These are phyloP conservation scores for Bipolaris gigantea DNA, from an alignment of 2,329 filamentous ascomycete genomes.

Conservation along the genomic window DNA sequence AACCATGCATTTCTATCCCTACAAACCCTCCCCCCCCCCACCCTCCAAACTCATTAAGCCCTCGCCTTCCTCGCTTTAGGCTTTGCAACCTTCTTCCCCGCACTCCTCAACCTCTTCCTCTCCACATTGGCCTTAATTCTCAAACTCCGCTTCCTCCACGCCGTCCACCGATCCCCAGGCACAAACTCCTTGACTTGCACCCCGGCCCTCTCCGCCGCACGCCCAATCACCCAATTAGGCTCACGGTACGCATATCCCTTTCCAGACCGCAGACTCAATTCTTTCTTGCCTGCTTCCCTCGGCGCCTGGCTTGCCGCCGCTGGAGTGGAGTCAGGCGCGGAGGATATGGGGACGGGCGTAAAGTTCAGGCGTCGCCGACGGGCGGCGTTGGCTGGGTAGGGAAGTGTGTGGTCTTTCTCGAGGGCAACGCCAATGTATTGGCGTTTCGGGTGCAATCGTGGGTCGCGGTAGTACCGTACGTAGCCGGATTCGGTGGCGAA, in stretches of 20 bases:
- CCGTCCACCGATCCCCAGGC: constrained; percentile 63
- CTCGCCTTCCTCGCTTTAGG: constrained; percentile 34
- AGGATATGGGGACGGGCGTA: constrained; percentile 52
- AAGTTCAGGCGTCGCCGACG: constrained; percentile 77
- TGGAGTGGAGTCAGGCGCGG: neutral
- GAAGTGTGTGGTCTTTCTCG: constrained; percentile 77
- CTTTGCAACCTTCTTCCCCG: constrained; percentile 41
- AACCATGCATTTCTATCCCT: constrained; percentile 1
- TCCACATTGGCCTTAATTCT: constrained; percentile 57
- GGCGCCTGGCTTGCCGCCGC: constrained; percentile 16
- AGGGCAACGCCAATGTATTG: constrained; percentile 96
- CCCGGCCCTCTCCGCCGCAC: constrained; percentile 62
- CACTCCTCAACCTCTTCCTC: constrained; percentile 58
- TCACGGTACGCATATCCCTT: constrained; percentile 66
- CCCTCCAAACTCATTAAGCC: constrained; percentile 8
- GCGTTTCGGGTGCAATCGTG: constrained; percentile 75
- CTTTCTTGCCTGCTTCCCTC: constrained; percentile 39
- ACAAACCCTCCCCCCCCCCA: neutral
- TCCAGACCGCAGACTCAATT: constrained; percentile 33
- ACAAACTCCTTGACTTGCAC: constrained; percentile 60
- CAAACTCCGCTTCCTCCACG: constrained; percentile 63
- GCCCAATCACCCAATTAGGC: constrained; percentile 69
- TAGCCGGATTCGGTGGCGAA: constrained; percentile 83
- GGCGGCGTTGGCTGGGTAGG: constrained; percentile 72
- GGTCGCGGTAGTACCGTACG: constrained; percentile 96